Conservation (phyloP, 164 flowering plant species). For the Piper longum region DNA sequence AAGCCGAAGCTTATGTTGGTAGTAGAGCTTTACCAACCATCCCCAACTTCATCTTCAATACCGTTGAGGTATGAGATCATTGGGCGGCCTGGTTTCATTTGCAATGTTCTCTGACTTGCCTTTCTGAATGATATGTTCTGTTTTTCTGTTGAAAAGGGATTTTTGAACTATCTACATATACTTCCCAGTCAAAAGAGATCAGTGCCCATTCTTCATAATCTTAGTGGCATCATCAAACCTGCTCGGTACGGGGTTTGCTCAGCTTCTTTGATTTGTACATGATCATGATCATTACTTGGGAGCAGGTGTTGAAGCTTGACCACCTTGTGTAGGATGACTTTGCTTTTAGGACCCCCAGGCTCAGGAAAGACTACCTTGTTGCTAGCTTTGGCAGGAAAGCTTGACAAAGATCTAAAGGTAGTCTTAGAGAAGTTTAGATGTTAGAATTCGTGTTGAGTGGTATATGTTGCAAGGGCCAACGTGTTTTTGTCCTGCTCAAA, state of each 20-base stretch:
- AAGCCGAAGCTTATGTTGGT: conserved; percentile 42
- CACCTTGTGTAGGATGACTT: conserved; percentile 17
- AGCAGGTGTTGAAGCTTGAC: too few relatives aligned
- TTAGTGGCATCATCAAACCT: conserved; percentile 61
- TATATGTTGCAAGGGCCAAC: not conserved
- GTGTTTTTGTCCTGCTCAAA: not conserved
- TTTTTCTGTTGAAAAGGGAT: conserved; percentile 20
- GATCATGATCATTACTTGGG: not conserved
- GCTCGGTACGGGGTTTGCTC: conserved; percentile 15
- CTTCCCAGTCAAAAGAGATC: conserved; percentile 40
- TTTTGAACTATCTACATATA: conserved; percentile 32
- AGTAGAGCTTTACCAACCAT: conserved; percentile 48
- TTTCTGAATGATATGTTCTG: not conserved
- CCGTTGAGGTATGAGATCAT: conserved; percentile 25
- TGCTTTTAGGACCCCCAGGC: conserved; percentile 27
- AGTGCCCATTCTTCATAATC: conserved; percentile 35
- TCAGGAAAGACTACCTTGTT: conserved; percentile 22
- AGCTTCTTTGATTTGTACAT: not conserved
- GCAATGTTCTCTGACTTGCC: not conserved
- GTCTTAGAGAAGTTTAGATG: not conserved
- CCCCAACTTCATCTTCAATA: conserved; percentile 22
- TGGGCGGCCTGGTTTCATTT: not conserved
- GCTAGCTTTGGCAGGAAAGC: conserved; percentile 31
- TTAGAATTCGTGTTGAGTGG: not conserved
- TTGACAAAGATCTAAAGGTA: conserved; percentile 33